Conservation (phyloP, 306 rosid genomes). For the Vicia sativa region DNA sequence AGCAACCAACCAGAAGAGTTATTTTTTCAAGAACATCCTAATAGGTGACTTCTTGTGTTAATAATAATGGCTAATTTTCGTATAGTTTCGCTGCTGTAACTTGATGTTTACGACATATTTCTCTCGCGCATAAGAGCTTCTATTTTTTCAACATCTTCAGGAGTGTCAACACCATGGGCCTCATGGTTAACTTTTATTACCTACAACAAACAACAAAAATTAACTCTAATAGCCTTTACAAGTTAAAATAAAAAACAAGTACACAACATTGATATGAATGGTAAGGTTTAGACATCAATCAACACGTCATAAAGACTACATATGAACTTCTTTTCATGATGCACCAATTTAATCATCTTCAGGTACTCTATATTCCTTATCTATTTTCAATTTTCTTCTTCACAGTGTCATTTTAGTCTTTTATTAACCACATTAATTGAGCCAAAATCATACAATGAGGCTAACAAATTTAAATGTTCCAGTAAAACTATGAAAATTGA, state of each 20-base stretch:
- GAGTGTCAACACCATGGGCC: constrained; percentile 92
- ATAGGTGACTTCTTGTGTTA: not conserved
- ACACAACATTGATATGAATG: constrained; percentile 18
- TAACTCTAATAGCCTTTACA: constrained; percentile 1
- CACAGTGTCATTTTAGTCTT: too few relatives aligned
- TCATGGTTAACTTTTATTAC: constrained; percentile 93
- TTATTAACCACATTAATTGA: too few relatives aligned
- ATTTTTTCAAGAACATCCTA: not conserved
- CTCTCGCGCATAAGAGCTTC: constrained; percentile 76
- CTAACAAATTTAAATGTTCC: too few relatives aligned
- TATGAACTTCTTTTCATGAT: too few relatives aligned
- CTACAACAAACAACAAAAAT: constrained; percentile 46
- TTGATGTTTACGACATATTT: constrained; percentile 59
- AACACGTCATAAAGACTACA: too few relatives aligned
- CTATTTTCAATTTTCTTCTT: too few relatives aligned
- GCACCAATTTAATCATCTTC: too few relatives aligned
- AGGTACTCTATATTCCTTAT: too few relatives aligned
- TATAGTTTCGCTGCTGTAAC: constrained; percentile 8
- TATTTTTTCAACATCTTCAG: constrained; percentile 87
- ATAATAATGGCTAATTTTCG: not conserved
- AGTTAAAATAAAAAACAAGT: not conserved
- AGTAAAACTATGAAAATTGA: too few relatives aligned
- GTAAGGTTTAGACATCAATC: too few relatives aligned
- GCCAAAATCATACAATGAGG: too few relatives aligned
- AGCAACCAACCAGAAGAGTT: not conserved